These are phyloP conservation scores for Coniferiporia weirii DNA, from an alignment of 1,284 basidiomycete genomes.

Conservation along the genomic window DNA sequence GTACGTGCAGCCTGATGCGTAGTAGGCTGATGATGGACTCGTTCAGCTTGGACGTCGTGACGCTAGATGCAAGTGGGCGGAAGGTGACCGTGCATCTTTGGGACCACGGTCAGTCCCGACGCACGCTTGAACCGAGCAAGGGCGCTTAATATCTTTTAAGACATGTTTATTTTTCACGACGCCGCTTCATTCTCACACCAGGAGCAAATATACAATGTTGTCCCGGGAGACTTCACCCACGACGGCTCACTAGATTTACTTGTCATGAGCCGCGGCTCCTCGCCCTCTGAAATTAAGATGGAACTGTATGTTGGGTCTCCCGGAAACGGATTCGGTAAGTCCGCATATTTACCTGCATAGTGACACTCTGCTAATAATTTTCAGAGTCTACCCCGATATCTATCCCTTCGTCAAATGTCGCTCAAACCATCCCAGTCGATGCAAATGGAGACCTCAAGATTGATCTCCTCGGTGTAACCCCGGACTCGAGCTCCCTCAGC, in stretches of 20 bases:
- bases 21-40: slow-evolving; percentile 11
- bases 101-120: slow-evolving; percentile 61
- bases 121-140: background rate
- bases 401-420: slow-evolving; percentile 57
- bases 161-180: slow-evolving; percentile 56
- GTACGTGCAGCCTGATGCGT: background rate
- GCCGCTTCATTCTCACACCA: slow-evolving; percentile 54
- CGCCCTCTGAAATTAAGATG: slow-evolving; percentile 53
- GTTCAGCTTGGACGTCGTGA: slow-evolving; percentile 75
- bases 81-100: slow-evolving; percentile 76
- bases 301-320: slow-evolving; percentile 61
- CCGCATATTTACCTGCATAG: background rate
- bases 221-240: slow-evolving; percentile 91
- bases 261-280: slow-evolving; percentile 66
- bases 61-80: slow-evolving; percentile 67
- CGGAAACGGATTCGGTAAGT: slow-evolving; percentile 65
- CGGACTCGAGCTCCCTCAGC: slow-evolving; percentile 43
- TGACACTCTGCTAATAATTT: background rate
- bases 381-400: slow-evolving; percentile 40
- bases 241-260: slow-evolving; percentile 88
- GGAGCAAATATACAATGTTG: slow-evolving; percentile 63
- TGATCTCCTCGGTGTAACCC: slow-evolving; percentile 76
- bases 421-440: slow-evolving; percentile 87
- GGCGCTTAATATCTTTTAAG: slow-evolving; percentile 30
- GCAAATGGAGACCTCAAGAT: slow-evolving; percentile 84